phyloP scores from a whole-genome alignment of 805 yeast species.

The Candida germanica region DNA sequence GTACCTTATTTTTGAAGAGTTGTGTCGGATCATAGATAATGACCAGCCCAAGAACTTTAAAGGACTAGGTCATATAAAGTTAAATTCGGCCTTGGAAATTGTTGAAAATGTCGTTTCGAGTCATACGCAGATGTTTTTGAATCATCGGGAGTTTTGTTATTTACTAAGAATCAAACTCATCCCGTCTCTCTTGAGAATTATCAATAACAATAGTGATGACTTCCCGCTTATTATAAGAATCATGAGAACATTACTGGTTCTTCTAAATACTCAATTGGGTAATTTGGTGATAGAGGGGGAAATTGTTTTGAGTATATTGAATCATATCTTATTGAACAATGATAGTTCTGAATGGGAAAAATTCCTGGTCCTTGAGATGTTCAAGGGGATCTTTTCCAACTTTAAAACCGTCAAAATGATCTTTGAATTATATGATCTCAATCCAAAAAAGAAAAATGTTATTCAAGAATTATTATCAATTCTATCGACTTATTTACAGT shows the following conservation, averaged over 20 bases:
- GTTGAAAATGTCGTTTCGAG: slow-evolving; percentile 73
- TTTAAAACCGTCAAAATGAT: slow-evolving; percentile 49
- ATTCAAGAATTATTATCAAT: slow-evolving; percentile 50
- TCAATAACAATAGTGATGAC: slow-evolving; percentile 49
- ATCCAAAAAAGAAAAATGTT: slow-evolving; percentile 55
- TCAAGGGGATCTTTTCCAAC: slow-evolving; percentile 57
- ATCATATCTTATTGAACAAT: slow-evolving; percentile 63
- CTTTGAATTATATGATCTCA: slow-evolving; percentile 58
- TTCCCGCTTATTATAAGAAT: slow-evolving; percentile 75
- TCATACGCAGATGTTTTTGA: slow-evolving; percentile 53
- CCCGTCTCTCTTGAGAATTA: slow-evolving; percentile 69
- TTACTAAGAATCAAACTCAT: slow-evolving; percentile 65
- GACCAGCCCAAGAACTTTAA: slow-evolving; percentile 55
- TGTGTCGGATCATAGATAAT: slow-evolving; percentile 64
- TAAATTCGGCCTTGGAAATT: slow-evolving; percentile 70
- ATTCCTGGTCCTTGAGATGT: slow-evolving; percentile 70
- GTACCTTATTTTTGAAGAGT: slow-evolving; percentile 63
- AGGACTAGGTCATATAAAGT: slow-evolving; percentile 52
- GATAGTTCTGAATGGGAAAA: slow-evolving; percentile 61
- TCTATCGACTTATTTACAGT: slow-evolving; percentile 19
- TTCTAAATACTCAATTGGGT: slow-evolving; percentile 55
- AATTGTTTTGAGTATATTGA: slow-evolving; percentile 70
- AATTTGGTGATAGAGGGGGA: slow-evolving; percentile 75
- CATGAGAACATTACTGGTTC: slow-evolving; percentile 62
- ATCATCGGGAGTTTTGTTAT: slow-evolving; percentile 62